Evolutionary conservation across 805 yeast species (phyloP).

Genomic region (Schwanniomyces occidentalis): DNA sequence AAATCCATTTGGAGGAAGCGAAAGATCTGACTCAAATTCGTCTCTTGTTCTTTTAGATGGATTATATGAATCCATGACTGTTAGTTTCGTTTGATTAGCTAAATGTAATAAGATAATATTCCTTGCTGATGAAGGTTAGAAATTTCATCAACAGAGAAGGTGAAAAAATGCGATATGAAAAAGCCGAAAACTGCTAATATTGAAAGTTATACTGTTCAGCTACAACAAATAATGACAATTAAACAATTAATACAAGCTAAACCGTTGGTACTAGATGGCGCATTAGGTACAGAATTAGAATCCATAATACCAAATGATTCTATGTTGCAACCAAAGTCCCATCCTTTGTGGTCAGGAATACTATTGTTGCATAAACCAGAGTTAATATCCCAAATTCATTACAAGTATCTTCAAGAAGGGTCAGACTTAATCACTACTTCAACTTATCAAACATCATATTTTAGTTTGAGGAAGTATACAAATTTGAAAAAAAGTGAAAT

Average conservation of each 20-base stretch:
- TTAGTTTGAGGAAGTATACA: conserved; percentile 31
- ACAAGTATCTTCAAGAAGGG: conserved; percentile 52
- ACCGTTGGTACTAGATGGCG: conserved; percentile 51
- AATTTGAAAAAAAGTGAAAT: conserved; percentile 17
- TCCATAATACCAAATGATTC: conserved; percentile 34
- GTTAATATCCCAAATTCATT: conserved; percentile 47
- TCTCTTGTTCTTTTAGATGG: conserved; percentile 30
- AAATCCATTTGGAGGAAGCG: conserved; percentile 11
- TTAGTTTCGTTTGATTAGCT: too few relatives aligned
- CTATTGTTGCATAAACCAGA: conserved; percentile 47
- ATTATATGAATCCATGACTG: conserved; percentile 10
- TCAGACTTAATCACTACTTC: conserved; percentile 55
- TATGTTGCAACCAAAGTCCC: conserved; percentile 24
- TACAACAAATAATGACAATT: neutral
- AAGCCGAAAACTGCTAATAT: too few relatives aligned
- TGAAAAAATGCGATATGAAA: too few relatives aligned
- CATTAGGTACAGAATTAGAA: conserved; percentile 64
- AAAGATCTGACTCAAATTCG: conserved; percentile 23
- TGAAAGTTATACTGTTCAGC: too few relatives aligned
- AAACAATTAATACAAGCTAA: neutral
- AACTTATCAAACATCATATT: conserved; percentile 59
- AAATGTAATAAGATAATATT: too few relatives aligned
- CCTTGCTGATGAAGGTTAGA: too few relatives aligned
- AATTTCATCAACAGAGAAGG: too few relatives aligned
- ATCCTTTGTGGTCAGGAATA: conserved; percentile 62